Evolutionary conservation across 169 alveolate genomes (phyloP).

Genomic region (Cryptosporidium tyzzeri): DNA sequence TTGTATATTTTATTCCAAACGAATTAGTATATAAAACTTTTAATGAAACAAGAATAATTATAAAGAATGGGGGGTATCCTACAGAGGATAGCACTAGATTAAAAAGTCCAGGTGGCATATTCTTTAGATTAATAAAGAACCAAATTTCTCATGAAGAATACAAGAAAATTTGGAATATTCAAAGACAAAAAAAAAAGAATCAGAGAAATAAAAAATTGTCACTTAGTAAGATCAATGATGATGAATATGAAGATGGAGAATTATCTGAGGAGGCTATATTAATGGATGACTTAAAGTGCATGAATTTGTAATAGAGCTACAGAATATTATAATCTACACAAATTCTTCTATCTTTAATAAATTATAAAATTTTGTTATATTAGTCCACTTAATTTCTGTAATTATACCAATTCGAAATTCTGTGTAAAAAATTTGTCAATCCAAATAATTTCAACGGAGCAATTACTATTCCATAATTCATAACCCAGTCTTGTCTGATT

Average conservation of each 20-base stretch:
- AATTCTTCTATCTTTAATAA: neutral
- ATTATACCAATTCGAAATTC: conserved; percentile 16
- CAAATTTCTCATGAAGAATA: conserved; percentile 37
- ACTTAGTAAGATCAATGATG: neutral
- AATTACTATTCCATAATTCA: conserved; percentile 31
- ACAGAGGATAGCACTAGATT: conserved; percentile 53
- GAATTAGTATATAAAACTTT: neutral
- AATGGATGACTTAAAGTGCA: conserved; percentile 34
- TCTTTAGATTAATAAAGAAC: conserved; percentile 47
- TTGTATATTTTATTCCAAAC: conserved; percentile 43
- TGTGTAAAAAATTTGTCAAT: conserved; percentile 27
- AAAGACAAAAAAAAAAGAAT: conserved; percentile 21
- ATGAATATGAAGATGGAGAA: conserved; percentile 46
- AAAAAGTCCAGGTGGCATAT: conserved; percentile 70
- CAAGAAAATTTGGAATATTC: conserved; percentile 42
- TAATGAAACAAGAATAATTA: conserved; percentile 22
- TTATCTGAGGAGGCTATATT: conserved; percentile 49
- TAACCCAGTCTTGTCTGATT: conserved; percentile 50
- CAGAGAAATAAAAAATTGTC: neutral
- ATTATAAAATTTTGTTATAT: no score
- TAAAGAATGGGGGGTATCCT: conserved; percentile 57
- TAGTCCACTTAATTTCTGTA: neutral
- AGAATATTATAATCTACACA: neutral
- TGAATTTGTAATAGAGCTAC: neutral
- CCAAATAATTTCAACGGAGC: conserved; percentile 46